Evolutionary conservation across 805 yeast genomes (phyloP).

Genomic region (Candida hungchunana): DNA sequence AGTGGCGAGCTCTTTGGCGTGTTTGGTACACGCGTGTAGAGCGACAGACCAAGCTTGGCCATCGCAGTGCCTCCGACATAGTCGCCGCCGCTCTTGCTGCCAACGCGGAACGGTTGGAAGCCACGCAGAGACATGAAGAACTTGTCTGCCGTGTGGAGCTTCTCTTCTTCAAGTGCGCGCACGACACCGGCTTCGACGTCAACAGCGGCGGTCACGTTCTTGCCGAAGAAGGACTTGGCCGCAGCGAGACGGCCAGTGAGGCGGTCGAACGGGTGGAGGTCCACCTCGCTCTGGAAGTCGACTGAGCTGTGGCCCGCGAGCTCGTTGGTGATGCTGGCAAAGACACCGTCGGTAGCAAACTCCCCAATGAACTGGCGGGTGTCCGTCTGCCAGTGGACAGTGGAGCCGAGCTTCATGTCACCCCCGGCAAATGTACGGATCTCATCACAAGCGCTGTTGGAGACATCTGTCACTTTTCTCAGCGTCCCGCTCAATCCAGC

Average conservation of each 20-base stretch:
- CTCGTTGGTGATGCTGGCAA: slow-evolving; percentile 41
- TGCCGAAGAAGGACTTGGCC: slow-evolving; percentile 38
- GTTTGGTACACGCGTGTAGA: slow-evolving; percentile 54
- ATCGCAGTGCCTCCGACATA: slow-evolving; percentile 55
- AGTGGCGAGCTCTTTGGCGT: slow-evolving; percentile 41
- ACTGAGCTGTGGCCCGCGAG: slow-evolving; percentile 29
- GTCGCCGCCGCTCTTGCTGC: slow-evolving; percentile 42
- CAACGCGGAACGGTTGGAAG: slow-evolving; percentile 55
- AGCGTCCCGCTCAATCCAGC: slow-evolving; percentile 59
- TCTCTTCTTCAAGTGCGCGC: slow-evolving; percentile 23
- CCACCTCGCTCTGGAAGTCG: slow-evolving; percentile 29
- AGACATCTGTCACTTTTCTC: slow-evolving; percentile 51
- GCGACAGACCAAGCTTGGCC: slow-evolving; percentile 44
- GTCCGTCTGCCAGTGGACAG: slow-evolving; percentile 38
- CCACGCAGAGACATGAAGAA: slow-evolving; percentile 68
- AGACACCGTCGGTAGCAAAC: slow-evolving; percentile 44
- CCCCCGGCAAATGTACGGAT: slow-evolving; percentile 53
- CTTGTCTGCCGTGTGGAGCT: slow-evolving; percentile 60
- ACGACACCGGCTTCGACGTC: slow-evolving; percentile 50
- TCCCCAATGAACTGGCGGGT: slow-evolving; percentile 38
- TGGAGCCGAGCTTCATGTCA: slow-evolving; percentile 49
- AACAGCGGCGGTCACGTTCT: slow-evolving; percentile 44
- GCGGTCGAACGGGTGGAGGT: slow-evolving; percentile 25
- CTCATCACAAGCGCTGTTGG: slow-evolving; percentile 50
- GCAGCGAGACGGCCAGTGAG: slow-evolving; percentile 20